Base-by-base conservation (phyloP, 192 early-diverging fungal genomes). In the Coemansia sp. region DNA sequence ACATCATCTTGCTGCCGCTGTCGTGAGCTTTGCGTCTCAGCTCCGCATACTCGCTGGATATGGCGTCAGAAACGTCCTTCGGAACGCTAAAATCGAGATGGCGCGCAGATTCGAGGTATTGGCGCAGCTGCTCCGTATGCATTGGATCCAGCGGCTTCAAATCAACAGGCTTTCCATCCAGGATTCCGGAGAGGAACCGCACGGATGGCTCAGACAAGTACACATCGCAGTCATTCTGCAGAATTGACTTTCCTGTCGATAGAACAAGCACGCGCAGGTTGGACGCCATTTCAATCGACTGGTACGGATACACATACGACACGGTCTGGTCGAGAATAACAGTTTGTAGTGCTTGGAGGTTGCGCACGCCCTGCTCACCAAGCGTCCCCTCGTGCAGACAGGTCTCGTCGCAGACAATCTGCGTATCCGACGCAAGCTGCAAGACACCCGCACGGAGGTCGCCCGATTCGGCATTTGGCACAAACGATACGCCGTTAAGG, bases 361-460 rank as follows among this genome's bases (percentile, higher is more conserved):
- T 92, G 41, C 84, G 81, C 27, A 92, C 72, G 7, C 90, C 90
- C 42, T 75, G 72, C 40, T 90, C 88, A 19, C 73, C 63, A 29
- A 92, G 70, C 13, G 82, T 87, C 23, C 90, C 90, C 57, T 91
- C 88, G 22, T 84, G 68, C 62, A 92, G 59, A 19, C 79, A 83
- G 1, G 89, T 89, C 63, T 92, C 90, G 62, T 92, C 90, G 30
- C 89, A 75, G 4, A 91, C 55, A 11, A 91, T 48, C 28, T 72
- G 65, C 0, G 90, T 91, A 14, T 80, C 83, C 3, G 74, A 47
- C 14, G 81, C 69, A 20, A 91, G 72, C 70, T 92, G 90, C 22
- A 92, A 68, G 2, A 85, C 71, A 23, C 90, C 90, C 0, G 89
- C 75, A 8, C 65, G 55, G 20, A 92, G 63, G 19, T 88, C 69